Conservation (phyloP, 345 rosid species). For the Sapria himalayana region DNA sequence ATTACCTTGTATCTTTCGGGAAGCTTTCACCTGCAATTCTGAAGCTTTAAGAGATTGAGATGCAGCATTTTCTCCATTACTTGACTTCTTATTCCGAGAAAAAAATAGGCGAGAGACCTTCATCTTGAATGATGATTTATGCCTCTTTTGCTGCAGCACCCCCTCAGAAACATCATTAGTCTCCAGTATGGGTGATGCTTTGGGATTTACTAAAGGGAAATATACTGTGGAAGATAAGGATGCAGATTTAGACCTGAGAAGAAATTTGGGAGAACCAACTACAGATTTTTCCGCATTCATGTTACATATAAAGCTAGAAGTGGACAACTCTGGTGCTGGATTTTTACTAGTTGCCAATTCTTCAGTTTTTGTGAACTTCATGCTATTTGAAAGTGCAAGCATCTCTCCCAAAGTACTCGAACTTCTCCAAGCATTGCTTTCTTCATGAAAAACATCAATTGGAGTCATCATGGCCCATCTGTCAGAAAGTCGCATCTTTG, state of each 20-base stretch:
- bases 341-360: constrained; percentile 18
- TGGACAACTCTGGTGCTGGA: constrained; percentile 28
- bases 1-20: constrained; percentile 12
- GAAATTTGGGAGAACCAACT: constrained; percentile 26
- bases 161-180: constrained; percentile 32
- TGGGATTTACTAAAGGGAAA: too few relatives aligned
- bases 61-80: constrained; percentile 24
- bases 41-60: constrained; percentile 18
- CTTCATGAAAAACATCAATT: constrained; percentile 35
- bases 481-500: constrained; percentile 62
- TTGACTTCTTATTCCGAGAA: constrained; percentile 43
- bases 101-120: constrained; percentile 70
- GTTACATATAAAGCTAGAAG: constrained; percentile 24
- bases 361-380: constrained; percentile 17
- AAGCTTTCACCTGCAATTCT: constrained; percentile 14
- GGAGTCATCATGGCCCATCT: constrained; percentile 90
- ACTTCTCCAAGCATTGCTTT: constrained; percentile 23
- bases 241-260: constrained; percentile 57
- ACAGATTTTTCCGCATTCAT: constrained; percentile 22
- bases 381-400: constrained; percentile 67
- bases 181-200: too few relatives aligned
- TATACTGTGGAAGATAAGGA: constrained; percentile 36
- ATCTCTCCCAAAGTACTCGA: constrained; percentile 84
- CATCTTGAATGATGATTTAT: constrained; percentile 44
- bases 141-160: constrained; percentile 24